Evolutionary conservation across 2,329 filamentous ascomycete genomes (phyloP).

Genomic region (Cladosporium sp.): DNA sequence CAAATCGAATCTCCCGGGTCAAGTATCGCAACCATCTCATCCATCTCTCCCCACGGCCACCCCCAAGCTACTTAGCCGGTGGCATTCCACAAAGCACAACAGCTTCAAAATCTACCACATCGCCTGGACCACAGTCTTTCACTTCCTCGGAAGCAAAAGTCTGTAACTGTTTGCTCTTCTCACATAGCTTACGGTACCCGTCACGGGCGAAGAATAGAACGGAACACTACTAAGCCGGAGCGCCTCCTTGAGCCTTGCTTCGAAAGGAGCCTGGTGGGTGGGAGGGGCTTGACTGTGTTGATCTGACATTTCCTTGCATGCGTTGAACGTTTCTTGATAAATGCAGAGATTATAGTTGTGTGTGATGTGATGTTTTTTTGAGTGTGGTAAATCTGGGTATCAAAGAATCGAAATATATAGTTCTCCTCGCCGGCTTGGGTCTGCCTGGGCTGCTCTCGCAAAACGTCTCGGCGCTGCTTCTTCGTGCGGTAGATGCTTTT

Average conservation of each 20-base stretch:
- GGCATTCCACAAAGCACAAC: too few species aligned
- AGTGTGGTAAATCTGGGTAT: constrained; percentile 3
- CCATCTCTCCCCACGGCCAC: too few species aligned
- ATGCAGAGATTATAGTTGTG: not conserved
- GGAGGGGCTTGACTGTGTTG: constrained; percentile 91
- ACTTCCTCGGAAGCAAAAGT: constrained; percentile 16
- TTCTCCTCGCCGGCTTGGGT: too few species aligned
- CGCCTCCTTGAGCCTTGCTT: constrained; percentile 76
- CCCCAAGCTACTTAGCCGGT: too few species aligned
- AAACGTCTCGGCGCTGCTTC: too few species aligned
- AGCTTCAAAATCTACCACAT: not conserved
- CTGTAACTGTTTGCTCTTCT: constrained; percentile 30
- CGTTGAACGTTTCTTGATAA: not conserved
- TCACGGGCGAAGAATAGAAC: constrained; percentile 62
- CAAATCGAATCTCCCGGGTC: too few species aligned
- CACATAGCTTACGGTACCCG: constrained; percentile 27
- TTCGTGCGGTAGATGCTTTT: too few species aligned
- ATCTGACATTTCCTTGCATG: constrained; percentile 58
- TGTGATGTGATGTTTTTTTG: not conserved
- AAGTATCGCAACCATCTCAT: too few species aligned
- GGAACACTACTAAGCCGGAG: constrained; percentile 99
- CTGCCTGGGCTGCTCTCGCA: too few species aligned
- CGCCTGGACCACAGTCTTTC: constrained; percentile 25
- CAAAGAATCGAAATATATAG: constrained; percentile 4
- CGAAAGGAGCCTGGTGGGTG: constrained; percentile 79